A percentile compares a stretch with the other conserved stretches of the same genome.
Evolutionary conservation across 2,329 filamentous ascomycete genomes (phyloP).

Genomic region (Botrytis deweyae): DNA sequence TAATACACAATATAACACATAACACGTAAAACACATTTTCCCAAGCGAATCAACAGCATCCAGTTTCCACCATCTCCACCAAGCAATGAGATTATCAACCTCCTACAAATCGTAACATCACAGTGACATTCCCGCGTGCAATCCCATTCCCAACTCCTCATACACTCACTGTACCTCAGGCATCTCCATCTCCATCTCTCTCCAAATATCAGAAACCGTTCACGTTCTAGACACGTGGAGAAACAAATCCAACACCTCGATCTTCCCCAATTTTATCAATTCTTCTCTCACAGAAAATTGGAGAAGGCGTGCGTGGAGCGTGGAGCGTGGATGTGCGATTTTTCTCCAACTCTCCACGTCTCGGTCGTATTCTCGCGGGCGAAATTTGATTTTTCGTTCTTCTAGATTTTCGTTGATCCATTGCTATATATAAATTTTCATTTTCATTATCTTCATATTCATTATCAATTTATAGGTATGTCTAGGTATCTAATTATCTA

Average conservation of each 20-base stretch:
- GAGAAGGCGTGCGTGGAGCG: neutral
- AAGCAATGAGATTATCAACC: neutral
- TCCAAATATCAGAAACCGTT: neutral
- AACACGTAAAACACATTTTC: neutral
- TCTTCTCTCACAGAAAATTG: neutral
- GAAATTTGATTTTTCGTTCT: too few species aligned
- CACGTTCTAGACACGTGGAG: neutral
- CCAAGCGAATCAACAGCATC: neutral
- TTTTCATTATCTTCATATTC: too few species aligned
- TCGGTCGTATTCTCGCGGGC: neutral
- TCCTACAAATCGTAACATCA: neutral
- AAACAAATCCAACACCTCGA: neutral
- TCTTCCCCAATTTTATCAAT: neutral
- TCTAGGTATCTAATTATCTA: too few species aligned
- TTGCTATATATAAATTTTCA: too few species aligned
- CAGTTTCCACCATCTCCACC: neutral
- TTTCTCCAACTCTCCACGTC: neutral
- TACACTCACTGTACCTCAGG: too few species aligned
- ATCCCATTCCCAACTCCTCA: too few species aligned
- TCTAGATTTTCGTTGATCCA: too few species aligned
- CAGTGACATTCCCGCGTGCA: neutral
- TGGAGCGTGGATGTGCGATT: too few species aligned
- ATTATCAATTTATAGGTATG: too few species aligned
- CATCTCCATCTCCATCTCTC: too few species aligned
- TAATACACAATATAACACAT: too few species aligned